These are phyloP conservation scores for Trametes cubensis DNA, from an alignment of 768 basidiomycete species.

Conservation along the genomic window DNA sequence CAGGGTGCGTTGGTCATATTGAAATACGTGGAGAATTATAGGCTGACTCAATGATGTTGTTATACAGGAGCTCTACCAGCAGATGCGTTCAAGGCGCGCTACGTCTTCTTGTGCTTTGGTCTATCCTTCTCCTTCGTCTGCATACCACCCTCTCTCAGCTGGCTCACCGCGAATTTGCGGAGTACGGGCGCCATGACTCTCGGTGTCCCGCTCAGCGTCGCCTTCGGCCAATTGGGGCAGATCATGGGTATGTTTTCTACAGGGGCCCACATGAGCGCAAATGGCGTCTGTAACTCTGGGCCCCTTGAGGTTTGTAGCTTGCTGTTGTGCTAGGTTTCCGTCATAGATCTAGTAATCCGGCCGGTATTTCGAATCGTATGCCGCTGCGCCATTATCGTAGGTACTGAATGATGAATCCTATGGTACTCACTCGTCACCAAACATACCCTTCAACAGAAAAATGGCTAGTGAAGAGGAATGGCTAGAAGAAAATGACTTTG, in stretches of 20 bases:
- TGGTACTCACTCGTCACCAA: no score
- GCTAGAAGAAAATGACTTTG: no score
- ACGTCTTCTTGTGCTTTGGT: constrained; percentile 38
- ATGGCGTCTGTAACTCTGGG: constrained; percentile 24
- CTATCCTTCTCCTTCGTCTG: constrained; percentile 38
- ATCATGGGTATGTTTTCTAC: constrained; percentile 32
- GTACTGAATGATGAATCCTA: no score
- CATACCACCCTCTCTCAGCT: constrained; percentile 40
- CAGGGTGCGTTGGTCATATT: not conserved
- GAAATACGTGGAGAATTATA: no score
- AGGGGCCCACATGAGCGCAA: constrained; percentile 9
- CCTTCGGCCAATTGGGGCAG: constrained; percentile 41
- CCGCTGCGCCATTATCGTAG: no score
- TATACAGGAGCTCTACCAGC: constrained; percentile 28
- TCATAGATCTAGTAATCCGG: no score
- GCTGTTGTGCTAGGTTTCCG: no score
- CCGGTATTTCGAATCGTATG: no score
- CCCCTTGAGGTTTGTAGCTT: no score
- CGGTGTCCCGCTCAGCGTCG: constrained; percentile 37
- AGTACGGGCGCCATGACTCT: constrained; percentile 37
- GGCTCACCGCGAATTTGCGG: constrained; percentile 40
- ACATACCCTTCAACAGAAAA: no score
- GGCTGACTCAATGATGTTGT: not conserved
- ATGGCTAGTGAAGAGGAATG: no score
- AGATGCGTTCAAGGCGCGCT: constrained; percentile 33